phyloP scores from a whole-genome alignment of 1,284 basidiomycete genomes.

The Puccinia horiana region DNA sequence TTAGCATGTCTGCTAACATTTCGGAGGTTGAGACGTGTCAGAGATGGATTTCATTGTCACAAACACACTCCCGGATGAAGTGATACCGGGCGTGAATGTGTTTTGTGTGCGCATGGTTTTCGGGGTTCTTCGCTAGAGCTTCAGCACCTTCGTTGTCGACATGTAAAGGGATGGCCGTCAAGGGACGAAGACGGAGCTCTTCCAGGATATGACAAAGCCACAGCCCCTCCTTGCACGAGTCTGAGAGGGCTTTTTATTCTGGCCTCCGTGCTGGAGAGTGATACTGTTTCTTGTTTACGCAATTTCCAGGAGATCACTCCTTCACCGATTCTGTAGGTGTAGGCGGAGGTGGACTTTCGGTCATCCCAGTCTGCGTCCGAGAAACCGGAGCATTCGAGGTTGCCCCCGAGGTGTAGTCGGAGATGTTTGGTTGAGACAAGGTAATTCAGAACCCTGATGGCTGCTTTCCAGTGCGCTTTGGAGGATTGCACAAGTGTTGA shows the following conservation, averaged over 20 bases:
- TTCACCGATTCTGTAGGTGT: background rate
- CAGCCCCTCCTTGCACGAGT: background rate
- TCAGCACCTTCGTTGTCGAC: background rate
- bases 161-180: background rate
- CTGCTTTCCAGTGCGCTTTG: background rate
- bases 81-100: constrained; percentile 16
- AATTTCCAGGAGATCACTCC: constrained; percentile 12
- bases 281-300: too few relatives aligned
- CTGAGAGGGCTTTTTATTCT: background rate
- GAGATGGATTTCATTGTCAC: too few relatives aligned
- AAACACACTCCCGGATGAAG: background rate
- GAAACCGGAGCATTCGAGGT: too few relatives aligned
- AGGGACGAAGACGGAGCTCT: background rate
- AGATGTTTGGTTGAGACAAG: background rate
- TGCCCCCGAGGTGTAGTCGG: background rate
- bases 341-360: background rate
- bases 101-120: background rate
- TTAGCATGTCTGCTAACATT: background rate
- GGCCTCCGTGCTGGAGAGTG: background rate
- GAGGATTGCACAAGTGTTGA: background rate
- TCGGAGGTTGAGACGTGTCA: background rate
- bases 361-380: background rate
- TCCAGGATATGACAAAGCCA: background rate
- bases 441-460: background rate
- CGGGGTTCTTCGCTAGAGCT: background rate